These are phyloP conservation scores for Alternaria novae-zelandiae DNA, from an alignment of 2,329 filamentous ascomycete genomes.

Conservation along the genomic window DNA sequence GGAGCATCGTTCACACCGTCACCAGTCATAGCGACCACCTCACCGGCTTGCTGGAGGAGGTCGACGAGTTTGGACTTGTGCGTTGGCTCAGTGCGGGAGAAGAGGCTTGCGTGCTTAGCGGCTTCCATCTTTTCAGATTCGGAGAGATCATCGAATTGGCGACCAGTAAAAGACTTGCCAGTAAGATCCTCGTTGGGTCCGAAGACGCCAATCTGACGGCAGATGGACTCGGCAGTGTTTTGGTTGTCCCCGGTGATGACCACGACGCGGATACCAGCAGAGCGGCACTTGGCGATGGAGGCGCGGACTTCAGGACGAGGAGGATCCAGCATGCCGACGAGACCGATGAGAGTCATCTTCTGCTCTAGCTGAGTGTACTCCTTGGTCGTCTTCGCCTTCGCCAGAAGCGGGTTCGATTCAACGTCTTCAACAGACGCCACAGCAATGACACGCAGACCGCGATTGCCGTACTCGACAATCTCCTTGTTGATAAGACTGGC, in stretches of 20 bases:
- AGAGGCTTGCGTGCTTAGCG: slow-evolving; percentile 84
- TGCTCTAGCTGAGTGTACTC: slow-evolving; percentile 91
- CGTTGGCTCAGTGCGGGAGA: slow-evolving; percentile 92
- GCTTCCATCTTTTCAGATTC: slow-evolving; percentile 81
- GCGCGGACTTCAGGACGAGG: slow-evolving; percentile 88
- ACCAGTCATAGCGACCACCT: slow-evolving; percentile 99
- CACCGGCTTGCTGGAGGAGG: slow-evolving; percentile 86
- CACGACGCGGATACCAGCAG: slow-evolving; percentile 93
- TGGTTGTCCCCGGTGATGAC: slow-evolving; percentile 99
- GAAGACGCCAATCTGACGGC: slow-evolving; percentile 95
- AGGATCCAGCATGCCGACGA: slow-evolving; percentile 96
- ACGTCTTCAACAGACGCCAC: slow-evolving; percentile 84
- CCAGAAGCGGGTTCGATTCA: slow-evolving; percentile 70
- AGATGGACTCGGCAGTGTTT: slow-evolving; percentile 97
- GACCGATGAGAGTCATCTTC: slow-evolving; percentile 89
- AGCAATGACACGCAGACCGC: slow-evolving; percentile 91
- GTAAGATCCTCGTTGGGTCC: slow-evolving; percentile 78
- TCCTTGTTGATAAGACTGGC: slow-evolving; percentile 75
- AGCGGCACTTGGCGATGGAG: slow-evolving; percentile 87
- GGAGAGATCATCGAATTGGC: slow-evolving; percentile 88
- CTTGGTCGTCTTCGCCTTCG: slow-evolving; percentile 77
- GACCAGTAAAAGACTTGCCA: slow-evolving; percentile 94
- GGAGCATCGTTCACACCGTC: slow-evolving; percentile 99
- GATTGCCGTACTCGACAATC: slow-evolving; percentile 87
- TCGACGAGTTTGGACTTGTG: slow-evolving; percentile 99